Base-by-base conservation (phyloP, 2,329 filamentous ascomycete genomes). In the Aspergillus sp. region DNA sequence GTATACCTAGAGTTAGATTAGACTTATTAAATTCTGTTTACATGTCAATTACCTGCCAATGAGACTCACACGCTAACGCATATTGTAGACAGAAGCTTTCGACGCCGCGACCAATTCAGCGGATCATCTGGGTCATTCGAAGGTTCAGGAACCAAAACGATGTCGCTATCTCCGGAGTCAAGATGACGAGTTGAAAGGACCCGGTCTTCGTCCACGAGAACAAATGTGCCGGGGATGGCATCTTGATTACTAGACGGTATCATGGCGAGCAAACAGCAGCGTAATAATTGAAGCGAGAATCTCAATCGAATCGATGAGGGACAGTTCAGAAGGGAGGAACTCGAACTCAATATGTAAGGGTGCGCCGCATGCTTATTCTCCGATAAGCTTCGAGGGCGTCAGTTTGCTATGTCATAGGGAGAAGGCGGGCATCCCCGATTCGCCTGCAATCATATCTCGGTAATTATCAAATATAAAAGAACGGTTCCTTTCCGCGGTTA, bases 61-160 rank as follows among this genome's bases (percentile, higher is more conserved):
- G 24, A 9, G 5, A 67, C 74, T 61, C 54, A 76, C 60, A 79
- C 69, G 61, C 74, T 77, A 50, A 75, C 74, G 56, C 74, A 78
- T 5, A 73, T 66, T 1, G 75, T 76, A 1, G 77, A 77, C 20
- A 79, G 55, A 5, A 73, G 51, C 58, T 80, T 80, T 41, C 78
- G 71, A n/a, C 67, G 62, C 5, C 62, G 67, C n/a, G 73, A 70
- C 78, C 78, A 80, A 47, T 79, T 80, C 48, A 80, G 64, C 12
- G 78, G 78, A 59, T 81, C 78, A 54, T 80, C 76, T 2, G 76
- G 77, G 58, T 81, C 76, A 41, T 67, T 62, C 2, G 76, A 79
- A 0, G 79, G 79, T 2, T 69, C 64, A 1, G 78, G 78, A 2
- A 78, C 70, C 3, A 79, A 67, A 2, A 79, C 70, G 45, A 80